phyloP scores from a whole-genome alignment of 345 rosid species.

The Eucalyptus cladocalyx region DNA sequence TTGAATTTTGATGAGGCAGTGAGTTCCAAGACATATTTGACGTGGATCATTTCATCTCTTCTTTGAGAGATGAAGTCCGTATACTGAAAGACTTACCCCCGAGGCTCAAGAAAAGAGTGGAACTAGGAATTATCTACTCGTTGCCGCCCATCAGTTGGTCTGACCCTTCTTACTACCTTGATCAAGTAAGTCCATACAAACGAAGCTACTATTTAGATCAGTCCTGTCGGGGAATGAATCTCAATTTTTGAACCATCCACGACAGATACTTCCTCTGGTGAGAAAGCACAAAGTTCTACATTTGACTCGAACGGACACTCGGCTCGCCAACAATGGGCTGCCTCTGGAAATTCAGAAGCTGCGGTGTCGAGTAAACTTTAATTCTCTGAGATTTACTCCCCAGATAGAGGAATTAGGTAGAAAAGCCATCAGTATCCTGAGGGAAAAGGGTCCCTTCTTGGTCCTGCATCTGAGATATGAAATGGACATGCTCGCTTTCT shows the following conservation, averaged over 20 bases:
- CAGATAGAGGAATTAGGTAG: slow-evolving; percentile 83
- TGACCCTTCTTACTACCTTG: slow-evolving; percentile 62
- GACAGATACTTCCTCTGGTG: slow-evolving; percentile 88
- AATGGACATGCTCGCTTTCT: slow-evolving; percentile 98
- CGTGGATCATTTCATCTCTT: slow-evolving; percentile 76
- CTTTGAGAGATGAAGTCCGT: slow-evolving; percentile 91
- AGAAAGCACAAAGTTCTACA: slow-evolving; percentile 74
- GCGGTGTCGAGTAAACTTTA: slow-evolving; percentile 84
- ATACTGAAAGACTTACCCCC: slow-evolving; percentile 77
- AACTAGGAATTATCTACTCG: slow-evolving; percentile 47
- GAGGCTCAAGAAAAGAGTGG: slow-evolving; percentile 63
- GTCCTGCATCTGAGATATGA: slow-evolving; percentile 96
- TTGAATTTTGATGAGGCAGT: slow-evolving; percentile 24
- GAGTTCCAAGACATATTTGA: slow-evolving; percentile 93
- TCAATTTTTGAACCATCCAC: background rate
- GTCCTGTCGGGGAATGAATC: background rate
- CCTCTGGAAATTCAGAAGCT: slow-evolving; percentile 80
- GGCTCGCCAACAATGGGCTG: slow-evolving; percentile 79
- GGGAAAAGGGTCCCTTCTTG: slow-evolving; percentile 75
- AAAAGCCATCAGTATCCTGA: slow-evolving; percentile 50
- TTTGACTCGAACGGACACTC: slow-evolving; percentile 83
- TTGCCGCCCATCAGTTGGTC: slow-evolving; percentile 97
- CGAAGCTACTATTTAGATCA: background rate
- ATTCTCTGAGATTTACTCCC: slow-evolving; percentile 65
- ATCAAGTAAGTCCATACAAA: slow-evolving; percentile 37